Evolutionary conservation across 176 grass and related monocot genomes (phyloP).

Genomic region (Chloris gayana): DNA sequence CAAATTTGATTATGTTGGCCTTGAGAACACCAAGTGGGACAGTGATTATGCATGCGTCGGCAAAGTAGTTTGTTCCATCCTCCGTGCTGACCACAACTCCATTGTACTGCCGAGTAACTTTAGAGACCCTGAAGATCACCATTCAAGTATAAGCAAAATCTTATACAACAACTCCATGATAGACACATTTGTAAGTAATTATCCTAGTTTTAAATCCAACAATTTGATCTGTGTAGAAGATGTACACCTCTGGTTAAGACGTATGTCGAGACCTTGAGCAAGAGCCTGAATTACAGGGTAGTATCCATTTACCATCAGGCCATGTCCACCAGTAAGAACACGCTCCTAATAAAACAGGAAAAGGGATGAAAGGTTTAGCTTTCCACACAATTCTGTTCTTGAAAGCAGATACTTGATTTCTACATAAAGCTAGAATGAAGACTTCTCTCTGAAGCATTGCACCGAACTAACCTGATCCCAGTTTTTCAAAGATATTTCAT

Average conservation of each 20-base stretch:
- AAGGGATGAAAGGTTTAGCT: neutral
- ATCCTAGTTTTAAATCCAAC: too few species aligned
- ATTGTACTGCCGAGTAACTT: conserved; percentile 55
- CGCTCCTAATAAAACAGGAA: conserved; percentile 66
- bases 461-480: conserved; percentile 81
- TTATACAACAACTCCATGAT: too few species aligned
- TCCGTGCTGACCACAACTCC: conserved; percentile 61
- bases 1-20: conserved; percentile 87
- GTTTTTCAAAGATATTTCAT: conserved; percentile 92
- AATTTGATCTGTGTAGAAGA: neutral
- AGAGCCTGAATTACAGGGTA: conserved; percentile 91
- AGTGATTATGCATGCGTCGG: conserved; percentile 81
- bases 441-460: neutral
- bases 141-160: neutral
- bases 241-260: conserved; percentile 78
- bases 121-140: conserved; percentile 60
- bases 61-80: conserved; percentile 57
- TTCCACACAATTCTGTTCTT: neutral
- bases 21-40: conserved; percentile 94
- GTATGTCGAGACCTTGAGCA: conserved; percentile 72
- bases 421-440: neutral
- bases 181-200: too few species aligned
- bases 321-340: conserved; percentile 96
- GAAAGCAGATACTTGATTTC: neutral
- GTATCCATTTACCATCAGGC: conserved; percentile 97